These are phyloP conservation scores for Pestalotiopsis sp. DNA, from an alignment of 2,329 filamentous ascomycete species.

Conservation along the genomic window DNA sequence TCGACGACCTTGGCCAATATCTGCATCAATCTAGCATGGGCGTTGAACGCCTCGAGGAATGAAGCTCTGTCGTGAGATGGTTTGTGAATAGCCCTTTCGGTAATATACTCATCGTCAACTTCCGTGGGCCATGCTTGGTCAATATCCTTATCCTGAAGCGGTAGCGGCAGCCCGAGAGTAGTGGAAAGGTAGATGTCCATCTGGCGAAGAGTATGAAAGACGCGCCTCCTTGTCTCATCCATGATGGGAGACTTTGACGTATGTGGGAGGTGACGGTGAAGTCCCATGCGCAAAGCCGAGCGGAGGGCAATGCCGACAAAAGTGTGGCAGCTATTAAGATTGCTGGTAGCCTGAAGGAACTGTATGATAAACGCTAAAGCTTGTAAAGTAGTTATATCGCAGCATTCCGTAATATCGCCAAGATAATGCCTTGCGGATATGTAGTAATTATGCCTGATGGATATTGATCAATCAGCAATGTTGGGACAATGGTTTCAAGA, in stretches of 20 bases:
- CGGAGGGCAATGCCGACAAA: conserved; percentile 76
- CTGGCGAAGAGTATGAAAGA: conserved; percentile 66
- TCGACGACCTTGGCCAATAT: conserved; percentile 63
- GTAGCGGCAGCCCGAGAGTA: conserved; percentile 62
- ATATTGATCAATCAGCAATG: background rate
- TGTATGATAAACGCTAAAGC: conserved; percentile 75
- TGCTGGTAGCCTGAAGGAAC: conserved; percentile 75
- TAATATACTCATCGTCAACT: conserved; percentile 67
- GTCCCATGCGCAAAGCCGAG: conserved; percentile 70
- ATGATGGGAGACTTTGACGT: conserved; percentile 62
- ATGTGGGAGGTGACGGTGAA: conserved; percentile 70
- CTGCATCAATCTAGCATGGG: conserved; percentile 60
- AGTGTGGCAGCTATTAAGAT: conserved; percentile 74
- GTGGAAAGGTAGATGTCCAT: conserved; percentile 70
- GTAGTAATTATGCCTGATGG: conserved; percentile 70
- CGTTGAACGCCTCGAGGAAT: conserved; percentile 63
- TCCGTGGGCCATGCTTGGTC: conserved; percentile 65
- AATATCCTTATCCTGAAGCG: conserved; percentile 61
- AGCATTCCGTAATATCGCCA: conserved; percentile 64
- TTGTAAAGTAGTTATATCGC: conserved; percentile 72
- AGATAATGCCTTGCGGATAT: conserved; percentile 65
- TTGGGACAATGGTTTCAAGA: background rate
- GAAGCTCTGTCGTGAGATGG: conserved; percentile 56
- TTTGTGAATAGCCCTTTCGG: conserved; percentile 51
- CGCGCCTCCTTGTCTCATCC: conserved; percentile 60